Evolutionary conservation across 805 yeast species (phyloP), one percentile per base, ranked within the genome.

Genomic region (Teunomyces gatunensis): DNA sequence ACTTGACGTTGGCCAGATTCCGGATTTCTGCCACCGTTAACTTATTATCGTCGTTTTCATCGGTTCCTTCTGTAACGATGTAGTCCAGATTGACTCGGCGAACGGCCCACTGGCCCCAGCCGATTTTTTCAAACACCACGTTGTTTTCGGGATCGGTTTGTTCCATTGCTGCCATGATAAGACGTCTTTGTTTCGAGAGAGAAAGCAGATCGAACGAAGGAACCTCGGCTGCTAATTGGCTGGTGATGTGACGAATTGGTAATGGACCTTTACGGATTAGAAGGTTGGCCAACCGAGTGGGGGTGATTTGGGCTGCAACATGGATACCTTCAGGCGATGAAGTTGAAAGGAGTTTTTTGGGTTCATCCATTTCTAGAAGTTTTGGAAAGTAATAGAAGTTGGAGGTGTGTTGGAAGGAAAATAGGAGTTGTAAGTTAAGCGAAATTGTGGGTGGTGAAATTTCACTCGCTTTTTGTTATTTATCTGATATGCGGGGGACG

Each of bases 41-140:
- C 30, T 28, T 34, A 12, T 12, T 20, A 11, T 30, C 42, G 29
- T 20, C 40, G n/a, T 13, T 35, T 11, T 37, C 36, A 21, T 64
- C 70, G 3, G 65, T 59, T 47, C 79, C 81, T 55, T 77, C 80
- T 36, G 79, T 76, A 58, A 77, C 63, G 65, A 74, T 57, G 58
- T 58, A 63, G 65, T 78, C 71, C 27, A 67, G 75, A 61, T 65
- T 77, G 57, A 58, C 80, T 42, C 72, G 69, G 56, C 83, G 77
- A 2, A 91, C 95, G 20, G 87, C 87, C 98, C 98, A 91, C 64
- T 91, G 95, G 50, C 98, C 98, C 98, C 98, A 91, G 18, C 97
- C 97, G 28, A 91, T 89, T 68, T 91, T 91, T 60, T 89, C 96
- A 68, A 91, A 91, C 12, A 85, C 80, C 37, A 87, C 84, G 48